Evolutionary conservation across 1,139 yeast species (phyloP).

Genomic region (Saccharomycopsis crataegensis): DNA sequence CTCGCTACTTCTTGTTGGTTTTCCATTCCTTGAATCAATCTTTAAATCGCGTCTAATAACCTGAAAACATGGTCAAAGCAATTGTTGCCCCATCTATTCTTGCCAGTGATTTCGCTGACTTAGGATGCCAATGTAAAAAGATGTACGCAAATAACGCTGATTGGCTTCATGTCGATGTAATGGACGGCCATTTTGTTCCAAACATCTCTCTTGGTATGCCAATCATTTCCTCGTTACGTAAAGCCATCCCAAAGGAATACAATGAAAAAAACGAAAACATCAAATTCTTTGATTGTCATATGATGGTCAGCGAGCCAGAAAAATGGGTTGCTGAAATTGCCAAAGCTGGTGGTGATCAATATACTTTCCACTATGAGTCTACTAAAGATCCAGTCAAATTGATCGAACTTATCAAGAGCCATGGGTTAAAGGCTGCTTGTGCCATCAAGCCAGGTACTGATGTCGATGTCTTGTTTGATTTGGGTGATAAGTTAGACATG

Average conservation of each 20-base stretch:
- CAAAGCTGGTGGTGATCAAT: conserved; percentile 92
- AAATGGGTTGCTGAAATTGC: conserved; percentile 94
- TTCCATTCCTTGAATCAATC: too few species aligned
- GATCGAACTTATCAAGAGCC: conserved; percentile 64
- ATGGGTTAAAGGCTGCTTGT: conserved; percentile 92
- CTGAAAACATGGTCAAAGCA: conserved; percentile 53
- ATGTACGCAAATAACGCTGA: conserved; percentile 77
- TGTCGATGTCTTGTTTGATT: conserved; percentile 71
- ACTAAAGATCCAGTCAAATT: conserved; percentile 71
- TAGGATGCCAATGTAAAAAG: conserved; percentile 80
- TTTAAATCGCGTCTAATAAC: background rate
- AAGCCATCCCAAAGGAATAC: conserved; percentile 60
- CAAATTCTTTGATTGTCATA: conserved; percentile 94
- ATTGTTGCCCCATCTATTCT: conserved; percentile 94
- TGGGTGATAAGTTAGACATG: conserved; percentile 81
- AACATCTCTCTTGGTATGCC: conserved; percentile 93
- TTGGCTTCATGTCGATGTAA: conserved; percentile 96
- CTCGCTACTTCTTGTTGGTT: too few species aligned
- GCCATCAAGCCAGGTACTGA: conserved; percentile 94
- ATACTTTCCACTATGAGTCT: conserved; percentile 94
- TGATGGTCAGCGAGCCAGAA: conserved; percentile 96
- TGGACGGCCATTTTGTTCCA: conserved; percentile 99
- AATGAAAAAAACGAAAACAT: conserved; percentile 31
- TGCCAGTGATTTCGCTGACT: conserved; percentile 87
- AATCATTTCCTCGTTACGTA: conserved; percentile 71